phyloP scores from a whole-genome alignment of 306 rosid genomes.

The Hippophae rhamnoides region DNA sequence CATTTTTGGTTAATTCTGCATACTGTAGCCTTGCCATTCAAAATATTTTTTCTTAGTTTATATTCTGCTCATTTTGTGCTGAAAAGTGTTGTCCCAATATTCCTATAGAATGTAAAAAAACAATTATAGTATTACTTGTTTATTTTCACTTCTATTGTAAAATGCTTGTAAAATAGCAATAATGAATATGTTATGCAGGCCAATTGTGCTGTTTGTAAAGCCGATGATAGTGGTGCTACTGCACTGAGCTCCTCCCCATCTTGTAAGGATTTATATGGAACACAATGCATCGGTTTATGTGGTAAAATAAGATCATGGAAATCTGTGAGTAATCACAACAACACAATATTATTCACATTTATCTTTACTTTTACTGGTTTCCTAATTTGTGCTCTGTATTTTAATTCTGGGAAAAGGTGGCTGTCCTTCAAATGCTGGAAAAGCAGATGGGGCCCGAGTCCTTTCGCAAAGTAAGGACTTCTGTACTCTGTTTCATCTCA shows the following conservation, averaged over 20 bases:
- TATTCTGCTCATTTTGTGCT: no score
- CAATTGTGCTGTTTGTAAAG: slow-evolving; percentile 83
- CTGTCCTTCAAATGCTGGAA: slow-evolving; percentile 95
- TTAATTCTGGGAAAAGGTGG: slow-evolving; percentile 43
- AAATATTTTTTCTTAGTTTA: no score
- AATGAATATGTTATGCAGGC: slow-evolving; percentile 39
- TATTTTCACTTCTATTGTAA: not conserved
- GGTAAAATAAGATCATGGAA: slow-evolving; percentile 95
- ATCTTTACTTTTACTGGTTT: not conserved
- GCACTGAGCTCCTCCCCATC: slow-evolving; percentile 80
- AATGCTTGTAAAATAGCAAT: not conserved
- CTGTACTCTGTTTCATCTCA: slow-evolving; percentile 12
- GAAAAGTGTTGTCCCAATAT: no score
- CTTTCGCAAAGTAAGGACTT: slow-evolving; percentile 70
- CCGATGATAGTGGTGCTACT: slow-evolving; percentile 77
- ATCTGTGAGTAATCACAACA: slow-evolving; percentile 55
- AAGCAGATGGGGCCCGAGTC: slow-evolving; percentile 99
- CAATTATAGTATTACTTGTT: not conserved
- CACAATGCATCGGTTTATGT: slow-evolving; percentile 72
- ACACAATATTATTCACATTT: not conserved
- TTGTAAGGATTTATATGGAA: slow-evolving; percentile 87
- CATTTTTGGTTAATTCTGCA: no score
- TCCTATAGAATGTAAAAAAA: not conserved
- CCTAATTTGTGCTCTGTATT: not conserved
- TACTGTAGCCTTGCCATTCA: no score